A percentile compares a stretch with the other conserved stretches of the same genome.
phyloP scores from a whole-genome alignment of 2,329 filamentous ascomycete genomes.

The Xylariomycetidae sp. region DNA sequence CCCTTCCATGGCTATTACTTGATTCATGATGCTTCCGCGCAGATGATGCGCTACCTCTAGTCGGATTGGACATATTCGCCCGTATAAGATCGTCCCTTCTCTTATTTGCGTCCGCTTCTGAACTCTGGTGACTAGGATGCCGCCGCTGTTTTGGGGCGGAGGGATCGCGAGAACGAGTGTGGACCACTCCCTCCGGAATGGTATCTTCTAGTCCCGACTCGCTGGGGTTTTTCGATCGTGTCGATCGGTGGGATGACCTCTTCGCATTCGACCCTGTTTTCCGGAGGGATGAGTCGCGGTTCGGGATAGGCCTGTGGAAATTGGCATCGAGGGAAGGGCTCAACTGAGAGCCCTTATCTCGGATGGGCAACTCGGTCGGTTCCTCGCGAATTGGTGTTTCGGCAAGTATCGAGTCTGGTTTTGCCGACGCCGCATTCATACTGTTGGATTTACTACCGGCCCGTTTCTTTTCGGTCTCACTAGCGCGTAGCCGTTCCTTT shows the following conservation, averaged over 20 bases:
- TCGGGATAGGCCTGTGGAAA: conserved; percentile 45
- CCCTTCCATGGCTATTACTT: conserved; percentile 17
- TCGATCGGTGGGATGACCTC: conserved; percentile 46
- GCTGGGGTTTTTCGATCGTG: conserved; percentile 45
- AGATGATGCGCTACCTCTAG: conserved; percentile 16
- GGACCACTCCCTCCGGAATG: conserved; percentile 41
- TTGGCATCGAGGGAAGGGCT: conserved; percentile 20
- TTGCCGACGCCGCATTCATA: conserved; percentile 29
- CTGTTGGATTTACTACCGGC: conserved; percentile 39
- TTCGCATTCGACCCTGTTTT: conserved; percentile 50
- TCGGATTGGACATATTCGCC: conserved; percentile 24
- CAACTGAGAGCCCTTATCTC: conserved; percentile 11
- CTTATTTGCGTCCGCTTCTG: conserved; percentile 17
- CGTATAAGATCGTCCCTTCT: conserved; percentile 23
- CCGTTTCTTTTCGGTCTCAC: conserved; percentile 58
- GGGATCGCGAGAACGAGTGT: conserved; percentile 12
- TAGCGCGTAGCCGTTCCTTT: conserved; percentile 60
- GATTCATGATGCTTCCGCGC: conserved; percentile 17
- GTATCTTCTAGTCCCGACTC: conserved; percentile 31
- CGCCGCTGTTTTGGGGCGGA: conserved; percentile 17
- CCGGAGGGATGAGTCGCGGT: conserved; percentile 63
- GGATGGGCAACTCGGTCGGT: conserved; percentile 23
- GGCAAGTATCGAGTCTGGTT: conserved; percentile 45
- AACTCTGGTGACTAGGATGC: conserved; percentile 17
- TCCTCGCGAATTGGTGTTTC: conserved; percentile 56